A percentile compares a stretch with the other conserved stretches of the same genome.
Evolutionary conservation across 2,329 filamentous ascomycete species (phyloP).

Genomic region (Cercospora zeina): DNA sequence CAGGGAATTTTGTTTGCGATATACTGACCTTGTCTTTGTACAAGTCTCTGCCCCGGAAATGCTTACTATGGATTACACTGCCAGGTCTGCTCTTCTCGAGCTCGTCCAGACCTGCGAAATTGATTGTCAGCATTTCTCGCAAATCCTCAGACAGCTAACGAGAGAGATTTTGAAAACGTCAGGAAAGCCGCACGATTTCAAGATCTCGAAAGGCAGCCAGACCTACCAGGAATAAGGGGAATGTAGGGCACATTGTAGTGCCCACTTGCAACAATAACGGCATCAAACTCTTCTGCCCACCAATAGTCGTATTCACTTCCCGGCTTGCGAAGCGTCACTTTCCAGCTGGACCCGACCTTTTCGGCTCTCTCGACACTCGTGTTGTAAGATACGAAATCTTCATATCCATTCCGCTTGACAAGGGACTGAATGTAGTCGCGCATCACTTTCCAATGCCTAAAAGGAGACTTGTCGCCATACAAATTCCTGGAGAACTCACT

Average conservation of each 20-base stretch:
- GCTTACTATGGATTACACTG: slow-evolving; percentile 58
- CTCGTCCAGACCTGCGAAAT: slow-evolving; percentile 46
- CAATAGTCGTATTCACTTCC: slow-evolving; percentile 53
- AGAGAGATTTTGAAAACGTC: not conserved
- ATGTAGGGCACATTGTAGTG: slow-evolving; percentile 63
- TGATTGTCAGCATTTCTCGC: not conserved
- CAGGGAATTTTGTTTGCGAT: too few species aligned
- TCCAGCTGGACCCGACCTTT: slow-evolving; percentile 42
- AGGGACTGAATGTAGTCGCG: slow-evolving; percentile 57
- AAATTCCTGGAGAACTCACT: slow-evolving; percentile 47
- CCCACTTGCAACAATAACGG: slow-evolving; percentile 61
- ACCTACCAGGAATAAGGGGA: slow-evolving; percentile 45
- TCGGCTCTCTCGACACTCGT: slow-evolving; percentile 63
- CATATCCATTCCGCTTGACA: slow-evolving; percentile 56
- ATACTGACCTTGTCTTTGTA: slow-evolving; percentile 46
- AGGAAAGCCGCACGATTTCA: not conserved
- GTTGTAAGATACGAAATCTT: slow-evolving; percentile 55
- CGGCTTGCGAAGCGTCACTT: slow-evolving; percentile 23
- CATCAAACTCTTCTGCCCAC: slow-evolving; percentile 65
- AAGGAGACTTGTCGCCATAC: slow-evolving; percentile 61
- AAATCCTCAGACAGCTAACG: not conserved
- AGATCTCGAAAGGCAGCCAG: not conserved
- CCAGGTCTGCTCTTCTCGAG: slow-evolving; percentile 51
- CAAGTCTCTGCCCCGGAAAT: slow-evolving; percentile 51
- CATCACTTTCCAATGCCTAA: slow-evolving; percentile 62